phyloP scores from a whole-genome alignment of 2,329 filamentous ascomycete species.

The Aspergillus quadricinctus region DNA sequence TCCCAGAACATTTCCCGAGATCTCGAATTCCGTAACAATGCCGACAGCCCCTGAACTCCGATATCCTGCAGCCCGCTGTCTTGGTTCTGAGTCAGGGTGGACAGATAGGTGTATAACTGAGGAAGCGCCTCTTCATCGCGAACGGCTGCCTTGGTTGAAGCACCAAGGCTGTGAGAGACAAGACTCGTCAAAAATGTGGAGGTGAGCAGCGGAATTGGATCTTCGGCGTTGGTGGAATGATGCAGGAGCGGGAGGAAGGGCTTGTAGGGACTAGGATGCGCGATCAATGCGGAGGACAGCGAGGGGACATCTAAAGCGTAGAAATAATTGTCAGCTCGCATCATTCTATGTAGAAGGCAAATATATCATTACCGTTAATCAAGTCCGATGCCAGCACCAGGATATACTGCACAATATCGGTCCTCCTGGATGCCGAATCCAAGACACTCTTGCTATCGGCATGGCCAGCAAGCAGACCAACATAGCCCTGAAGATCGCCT shows the following conservation, averaged over 20 bases:
- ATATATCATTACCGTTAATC: constrained; percentile 63
- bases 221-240: constrained; percentile 76
- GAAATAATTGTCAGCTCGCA: not conserved
- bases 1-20: constrained; percentile 85
- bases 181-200: constrained; percentile 81
- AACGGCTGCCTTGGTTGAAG: constrained; percentile 54
- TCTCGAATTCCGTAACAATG: constrained; percentile 69
- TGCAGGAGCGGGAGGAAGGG: constrained; percentile 81
- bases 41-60: constrained; percentile 85
- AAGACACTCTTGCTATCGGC: constrained; percentile 67
- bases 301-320: constrained; percentile 64
- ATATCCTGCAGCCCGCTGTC: constrained; percentile 94
- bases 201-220: constrained; percentile 82
- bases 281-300: constrained; percentile 70
- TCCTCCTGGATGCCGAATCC: constrained; percentile 76
- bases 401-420: constrained; percentile 92
- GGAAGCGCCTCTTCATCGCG: constrained; percentile 74
- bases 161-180: constrained; percentile 60
- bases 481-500: constrained; percentile 73
- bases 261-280: constrained; percentile 65
- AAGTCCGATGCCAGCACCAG: constrained; percentile 84
- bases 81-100: constrained; percentile 73
- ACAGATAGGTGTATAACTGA: constrained; percentile 79
- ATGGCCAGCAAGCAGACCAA: constrained; percentile 70
- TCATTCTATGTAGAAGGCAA: not conserved